These are phyloP conservation scores for Inonotus obliquus DNA, from an alignment of 1,284 basidiomycete genomes.

Conservation along the genomic window DNA sequence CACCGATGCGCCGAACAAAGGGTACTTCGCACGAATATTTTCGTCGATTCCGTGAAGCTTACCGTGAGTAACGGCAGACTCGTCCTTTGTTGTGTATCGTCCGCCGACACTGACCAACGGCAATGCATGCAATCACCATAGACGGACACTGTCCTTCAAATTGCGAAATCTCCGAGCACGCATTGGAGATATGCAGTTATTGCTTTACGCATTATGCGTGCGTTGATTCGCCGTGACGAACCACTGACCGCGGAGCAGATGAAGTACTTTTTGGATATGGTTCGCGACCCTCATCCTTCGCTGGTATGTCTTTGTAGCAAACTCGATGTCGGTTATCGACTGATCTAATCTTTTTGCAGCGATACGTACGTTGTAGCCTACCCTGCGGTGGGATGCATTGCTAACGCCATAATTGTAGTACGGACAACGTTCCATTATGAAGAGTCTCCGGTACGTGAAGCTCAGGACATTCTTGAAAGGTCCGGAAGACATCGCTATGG, in stretches of 20 bases:
- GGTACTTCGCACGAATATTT: slow-evolving; percentile 36
- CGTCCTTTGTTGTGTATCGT: background rate
- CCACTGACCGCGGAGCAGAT: slow-evolving; percentile 53
- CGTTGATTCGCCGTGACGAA: slow-evolving; percentile 70
- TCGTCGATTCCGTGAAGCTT: slow-evolving; percentile 37
- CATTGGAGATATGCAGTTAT: slow-evolving; percentile 86
- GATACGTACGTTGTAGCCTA: slow-evolving; percentile 47
- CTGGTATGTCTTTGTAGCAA: slow-evolving; percentile 43
- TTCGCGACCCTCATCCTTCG: slow-evolving; percentile 55
- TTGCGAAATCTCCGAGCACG: slow-evolving; percentile 54
- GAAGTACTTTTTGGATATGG: slow-evolving; percentile 51
- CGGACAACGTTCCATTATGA: slow-evolving; percentile 65
- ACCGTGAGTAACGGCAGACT: slow-evolving; percentile 35
- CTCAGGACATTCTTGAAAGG: slow-evolving; percentile 65
- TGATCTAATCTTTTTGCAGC: slow-evolving; percentile 32
- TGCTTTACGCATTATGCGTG: slow-evolving; percentile 69
- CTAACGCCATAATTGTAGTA: slow-evolving; percentile 39
- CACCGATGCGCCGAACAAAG: slow-evolving; percentile 42
- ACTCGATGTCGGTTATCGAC: background rate
- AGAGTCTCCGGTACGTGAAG: slow-evolving; percentile 66
- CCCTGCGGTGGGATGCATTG: background rate
- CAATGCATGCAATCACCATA: background rate
- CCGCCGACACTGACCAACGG: background rate
- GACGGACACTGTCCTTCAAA: slow-evolving; percentile 43
- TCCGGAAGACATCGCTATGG: slow-evolving; percentile 54